These are phyloP conservation scores for Medicago lupulina DNA, from an alignment of 306 rosid genomes.

Conservation along the genomic window DNA sequence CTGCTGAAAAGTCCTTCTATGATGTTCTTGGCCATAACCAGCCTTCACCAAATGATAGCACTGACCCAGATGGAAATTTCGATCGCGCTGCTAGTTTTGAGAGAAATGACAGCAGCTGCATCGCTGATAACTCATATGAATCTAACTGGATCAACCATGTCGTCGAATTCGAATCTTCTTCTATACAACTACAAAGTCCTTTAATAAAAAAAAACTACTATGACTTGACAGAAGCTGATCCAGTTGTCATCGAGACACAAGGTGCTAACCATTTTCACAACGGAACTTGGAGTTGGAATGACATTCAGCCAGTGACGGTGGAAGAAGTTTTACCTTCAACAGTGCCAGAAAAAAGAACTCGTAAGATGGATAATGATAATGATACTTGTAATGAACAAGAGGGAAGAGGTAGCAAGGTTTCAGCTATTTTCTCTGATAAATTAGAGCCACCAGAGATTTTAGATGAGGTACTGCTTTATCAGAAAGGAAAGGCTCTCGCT, in stretches of 20 bases:
- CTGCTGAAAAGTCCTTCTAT: conserved; percentile 82
- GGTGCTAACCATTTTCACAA: conserved; percentile 22
- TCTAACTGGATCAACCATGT: conserved; percentile 37
- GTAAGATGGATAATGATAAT: conserved; percentile 38
- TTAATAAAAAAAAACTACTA: conserved; percentile 23
- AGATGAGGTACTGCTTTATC: conserved; percentile 51
- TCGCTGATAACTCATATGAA: conserved; percentile 41
- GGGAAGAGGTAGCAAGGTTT: conserved; percentile 52
- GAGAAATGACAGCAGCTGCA: conserved; percentile 42
- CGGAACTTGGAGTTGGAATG: conserved; percentile 36
- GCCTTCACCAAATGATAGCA: conserved; percentile 44
- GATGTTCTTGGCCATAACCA: conserved; percentile 63
- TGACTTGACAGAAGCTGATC: conserved; percentile 33
- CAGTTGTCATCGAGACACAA: conserved; percentile 33
- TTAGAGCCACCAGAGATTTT: conserved; percentile 49
- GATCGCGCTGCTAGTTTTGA: conserved; percentile 36
- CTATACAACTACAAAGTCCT: conserved; percentile 31
- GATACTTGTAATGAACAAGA: conserved; percentile 42
- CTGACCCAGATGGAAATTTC: conserved; percentile 38
- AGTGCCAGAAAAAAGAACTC: conserved; percentile 45
- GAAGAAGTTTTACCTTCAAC: conserved; percentile 13
- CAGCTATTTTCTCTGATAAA: conserved; percentile 47
- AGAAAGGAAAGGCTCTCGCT: conserved; percentile 1
- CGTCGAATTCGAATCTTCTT: conserved; percentile 39
- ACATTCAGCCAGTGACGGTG: conserved; percentile 17